Evolutionary conservation across 331 rosid species (phyloP), one percentile per base, ranked within the genome.

Genomic region (Phaseolus coccineus): DNA sequence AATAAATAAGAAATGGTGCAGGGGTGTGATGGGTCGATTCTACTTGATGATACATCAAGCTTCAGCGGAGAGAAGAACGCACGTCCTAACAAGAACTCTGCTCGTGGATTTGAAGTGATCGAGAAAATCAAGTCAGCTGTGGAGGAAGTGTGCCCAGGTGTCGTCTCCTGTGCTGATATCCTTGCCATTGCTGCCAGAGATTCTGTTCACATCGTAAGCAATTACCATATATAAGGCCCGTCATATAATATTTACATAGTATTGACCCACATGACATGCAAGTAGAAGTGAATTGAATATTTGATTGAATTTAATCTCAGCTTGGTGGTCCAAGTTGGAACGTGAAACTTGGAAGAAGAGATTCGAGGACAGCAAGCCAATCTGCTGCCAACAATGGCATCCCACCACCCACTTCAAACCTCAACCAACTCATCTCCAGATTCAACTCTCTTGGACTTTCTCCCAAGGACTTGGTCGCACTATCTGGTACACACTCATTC

Each of bases 1-100:
- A 59, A 27, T 22, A 16, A 33, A 15, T 14, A 61, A 61, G 13
- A 30, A 62, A 62, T 62, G 15, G 4, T 47, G 27, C 46, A 94
- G 97, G 99, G 99, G 40, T 95, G 99, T 44, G 99, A 95, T 64
- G 97, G 99, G n/a, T 95, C 99, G 1, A 44, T 95, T 77, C 84
- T 95, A 16, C 87, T 95, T 0, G 99, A 95, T 35, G 99, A 95
- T 69, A 90, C 97, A 24, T 74, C 92, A 24, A 95, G 62, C n/a
- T 85, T 95, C 39, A 82, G 37, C 0, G 98, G 99, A 65, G 99
- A 95, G 87, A 95, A 95, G 84, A 89, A 80, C 11, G 96, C 97
- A 16, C 74, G 0, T 14, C 94, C 99, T 0, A 95, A 92, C 28
- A 66, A 42, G 16, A 95, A 95, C 79, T 95, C 97, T 0, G 90